Evolutionary conservation across 108 stramenopile genomes (phyloP), one percentile per base, ranked within the genome.

Genomic region (Asterionellopsis glacialis): DNA sequence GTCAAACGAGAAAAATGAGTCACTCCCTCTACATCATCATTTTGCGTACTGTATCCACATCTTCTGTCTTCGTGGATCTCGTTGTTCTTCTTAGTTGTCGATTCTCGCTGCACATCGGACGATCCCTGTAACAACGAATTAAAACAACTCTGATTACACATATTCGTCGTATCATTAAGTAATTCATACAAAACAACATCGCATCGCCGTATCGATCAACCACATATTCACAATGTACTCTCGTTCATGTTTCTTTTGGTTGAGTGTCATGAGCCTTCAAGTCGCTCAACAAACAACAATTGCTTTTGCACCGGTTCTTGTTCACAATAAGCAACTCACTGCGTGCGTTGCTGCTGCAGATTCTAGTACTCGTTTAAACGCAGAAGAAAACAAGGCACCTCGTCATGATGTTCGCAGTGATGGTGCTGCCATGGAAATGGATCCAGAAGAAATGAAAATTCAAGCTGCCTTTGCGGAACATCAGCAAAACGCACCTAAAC

Each of bases 401-500:
- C 52, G 59, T 15, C 80, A 81, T 44, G 80, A 81, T 42, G 75
- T 77, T 27, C 16, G 47, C 5, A 48, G 9, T 21, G 21, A 2
- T 7, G 73, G 70, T 24, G 59, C 45, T 10, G 58, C 21, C 22
- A 59, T 45, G 23, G 76, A 81, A 44, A 74, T 81, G 59, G 76
- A 77, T 64, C 76, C 76, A 12, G 73, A 77, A 61, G 80, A 81
- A 64, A 51, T 62, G 54, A 77, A 74, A 51, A 55, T 81, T 41
- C 76, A 78, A 63, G 48, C 33, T 7, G 67, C 70, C 19, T 65
- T 82, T 28, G 63, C 70, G 23, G 74, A 75, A 49, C 85, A 89
- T 63, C 87, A 93, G 63, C 61, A 87, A 44, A 74, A 65, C 24
- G 86, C 86, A 9, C 82, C 88, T 44, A 89, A 85, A 55, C 63